These are phyloP conservation scores for Coprinopsis cinerea DNA, from an alignment of 768 basidiomycete species.

Conservation along the genomic window DNA sequence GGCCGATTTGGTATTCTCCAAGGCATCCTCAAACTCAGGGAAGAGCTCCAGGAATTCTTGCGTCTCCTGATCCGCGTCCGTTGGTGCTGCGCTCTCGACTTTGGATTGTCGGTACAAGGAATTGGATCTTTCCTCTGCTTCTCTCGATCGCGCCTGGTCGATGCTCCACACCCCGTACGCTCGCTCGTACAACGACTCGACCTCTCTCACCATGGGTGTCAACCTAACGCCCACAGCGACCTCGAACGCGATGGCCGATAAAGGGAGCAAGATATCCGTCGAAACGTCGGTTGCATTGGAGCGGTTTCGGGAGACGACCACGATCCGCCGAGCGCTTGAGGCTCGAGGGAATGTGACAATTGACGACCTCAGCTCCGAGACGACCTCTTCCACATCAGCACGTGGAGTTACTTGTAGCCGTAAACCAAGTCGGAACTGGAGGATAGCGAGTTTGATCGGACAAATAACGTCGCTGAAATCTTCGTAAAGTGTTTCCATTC, in stretches of 20 bases:
- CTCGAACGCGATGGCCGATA: slow-evolving; percentile 44
- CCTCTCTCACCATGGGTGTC: slow-evolving; percentile 20
- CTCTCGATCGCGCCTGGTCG: slow-evolving; percentile 65
- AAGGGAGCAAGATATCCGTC: slow-evolving; percentile 34
- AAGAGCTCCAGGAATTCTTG: slow-evolving; percentile 81
- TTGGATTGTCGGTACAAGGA: slow-evolving; percentile 72
- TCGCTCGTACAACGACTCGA: slow-evolving; percentile 61
- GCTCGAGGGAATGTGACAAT: slow-evolving; percentile 53
- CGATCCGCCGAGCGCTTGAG: slow-evolving; percentile 33
- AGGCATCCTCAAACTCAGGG: slow-evolving; percentile 69
- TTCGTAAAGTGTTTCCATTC: slow-evolving; percentile 61
- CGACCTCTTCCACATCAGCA: slow-evolving; percentile 11
- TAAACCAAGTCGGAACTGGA: slow-evolving; percentile 67
- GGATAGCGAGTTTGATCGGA: slow-evolving; percentile 62
- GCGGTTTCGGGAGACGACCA: slow-evolving; percentile 17
- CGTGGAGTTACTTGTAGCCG: slow-evolving; percentile 35
- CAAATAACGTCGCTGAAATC: slow-evolving; percentile 66
- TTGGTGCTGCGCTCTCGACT: slow-evolving; percentile 44
- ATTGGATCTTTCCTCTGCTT: slow-evolving; percentile 55
- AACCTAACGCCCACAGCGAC: slow-evolving; percentile 34
- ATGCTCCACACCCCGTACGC: slow-evolving; percentile 77
- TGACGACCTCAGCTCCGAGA: slow-evolving; percentile 22
- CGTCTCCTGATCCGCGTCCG: slow-evolving; percentile 76
- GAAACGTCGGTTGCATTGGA: background rate
- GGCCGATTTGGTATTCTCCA: slow-evolving; percentile 25